phyloP scores from a whole-genome alignment of 2,329 filamentous ascomycete genomes.

The Trichoderma oligosporum region DNA sequence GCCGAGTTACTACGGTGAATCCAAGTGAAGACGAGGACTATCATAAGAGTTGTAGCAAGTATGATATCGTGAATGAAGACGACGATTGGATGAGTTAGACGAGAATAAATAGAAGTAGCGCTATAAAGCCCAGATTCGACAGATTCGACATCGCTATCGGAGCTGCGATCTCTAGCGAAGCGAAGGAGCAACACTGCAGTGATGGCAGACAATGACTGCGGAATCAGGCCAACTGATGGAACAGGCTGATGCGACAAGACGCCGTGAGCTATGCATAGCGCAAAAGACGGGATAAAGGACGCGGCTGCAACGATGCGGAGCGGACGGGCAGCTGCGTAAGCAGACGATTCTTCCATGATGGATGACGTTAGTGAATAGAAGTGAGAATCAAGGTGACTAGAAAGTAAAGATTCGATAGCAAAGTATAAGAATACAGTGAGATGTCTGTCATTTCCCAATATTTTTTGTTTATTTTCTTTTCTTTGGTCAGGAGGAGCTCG shows the following conservation, averaged over 20 bases:
- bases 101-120: conserved; percentile 3
- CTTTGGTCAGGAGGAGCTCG: conserved; percentile 2
- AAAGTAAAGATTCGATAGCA: background rate
- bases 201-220: conserved; percentile 37
- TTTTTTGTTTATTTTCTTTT: background rate
- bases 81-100: conserved; percentile 32
- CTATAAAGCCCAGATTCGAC: background rate
- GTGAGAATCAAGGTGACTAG: background rate
- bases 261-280: conserved; percentile 39
- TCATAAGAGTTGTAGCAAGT: conserved; percentile 36
- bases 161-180: conserved; percentile 9
- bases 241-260: conserved; percentile 33
- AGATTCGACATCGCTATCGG: conserved; percentile 11
- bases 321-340: conserved; percentile 23
- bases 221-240: conserved; percentile 40
- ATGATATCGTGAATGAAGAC: conserved; percentile 38
- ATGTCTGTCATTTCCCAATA: background rate
- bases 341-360: conserved; percentile 4
- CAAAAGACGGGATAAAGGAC: conserved; percentile 39
- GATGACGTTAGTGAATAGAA: background rate
- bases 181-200: conserved; percentile 27
- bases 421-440: background rate
- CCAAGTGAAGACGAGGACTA: conserved; percentile 42
- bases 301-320: conserved; percentile 36
- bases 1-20: conserved; percentile 28